These are phyloP conservation scores for Moricandia arvensis DNA, from an alignment of 345 rosid genomes.

Conservation along the genomic window DNA sequence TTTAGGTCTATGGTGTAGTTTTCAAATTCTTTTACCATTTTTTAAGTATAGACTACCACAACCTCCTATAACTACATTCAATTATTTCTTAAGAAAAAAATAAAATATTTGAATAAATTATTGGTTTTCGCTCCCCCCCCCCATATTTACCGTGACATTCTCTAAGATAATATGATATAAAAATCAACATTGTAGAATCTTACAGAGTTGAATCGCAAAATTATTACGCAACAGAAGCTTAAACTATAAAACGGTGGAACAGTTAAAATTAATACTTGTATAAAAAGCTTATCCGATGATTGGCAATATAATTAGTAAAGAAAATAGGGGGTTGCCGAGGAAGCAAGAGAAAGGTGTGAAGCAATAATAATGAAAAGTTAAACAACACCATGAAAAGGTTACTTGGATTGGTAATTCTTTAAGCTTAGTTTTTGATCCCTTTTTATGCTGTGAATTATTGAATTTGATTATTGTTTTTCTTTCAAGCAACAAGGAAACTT, in stretches of 20 bases:
- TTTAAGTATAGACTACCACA: not conserved
- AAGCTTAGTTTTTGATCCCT: conserved; percentile 26
- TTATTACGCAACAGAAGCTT: not conserved
- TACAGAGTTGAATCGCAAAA: not conserved
- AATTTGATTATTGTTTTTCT: conserved; percentile 22
- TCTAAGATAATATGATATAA: not conserved
- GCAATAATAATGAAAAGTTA: conserved; percentile 32
- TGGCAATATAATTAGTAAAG: not conserved
- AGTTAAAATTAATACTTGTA: too few relatives aligned
- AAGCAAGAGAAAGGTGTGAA: conserved; percentile 31
- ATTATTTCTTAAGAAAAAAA: not conserved
- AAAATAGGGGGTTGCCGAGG: conserved; percentile 20
- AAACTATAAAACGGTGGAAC: not conserved
- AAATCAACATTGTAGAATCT: not conserved
- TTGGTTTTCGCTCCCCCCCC: not conserved
- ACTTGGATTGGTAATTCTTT: conserved; percentile 31
- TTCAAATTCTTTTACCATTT: not conserved
- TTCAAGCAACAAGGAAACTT: conserved; percentile 34
- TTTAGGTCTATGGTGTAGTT: not conserved
- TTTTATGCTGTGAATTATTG: conserved; percentile 19
- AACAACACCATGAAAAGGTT: conserved; percentile 3
- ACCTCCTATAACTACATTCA: not conserved
- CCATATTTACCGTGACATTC: not conserved
- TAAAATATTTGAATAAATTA: not conserved
- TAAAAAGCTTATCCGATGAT: too few relatives aligned